These are phyloP conservation scores for Coniosporium apollinis DNA, from an alignment of 495 filamentous ascomycete genomes.

Conservation along the genomic window DNA sequence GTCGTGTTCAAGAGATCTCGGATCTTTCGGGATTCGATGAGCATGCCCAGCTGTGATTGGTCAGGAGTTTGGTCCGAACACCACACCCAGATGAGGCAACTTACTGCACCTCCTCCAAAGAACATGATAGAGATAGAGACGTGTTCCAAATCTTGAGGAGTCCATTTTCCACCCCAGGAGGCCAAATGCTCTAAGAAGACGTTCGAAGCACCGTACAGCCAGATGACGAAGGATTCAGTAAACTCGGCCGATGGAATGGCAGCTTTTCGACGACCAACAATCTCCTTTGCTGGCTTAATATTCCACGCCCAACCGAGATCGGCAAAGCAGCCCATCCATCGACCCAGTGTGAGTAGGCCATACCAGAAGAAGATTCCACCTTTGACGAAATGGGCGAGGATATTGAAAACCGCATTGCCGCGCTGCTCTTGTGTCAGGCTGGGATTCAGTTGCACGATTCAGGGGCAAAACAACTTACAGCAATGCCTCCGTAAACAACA, in stretches of 20 bases:
- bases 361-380: constrained; percentile 97
- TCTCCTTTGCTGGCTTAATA: constrained; percentile 44
- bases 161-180: constrained; percentile 52
- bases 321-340: constrained; percentile 80
- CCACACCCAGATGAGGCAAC: constrained; percentile 20
- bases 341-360: constrained; percentile 71
- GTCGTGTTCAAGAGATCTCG: constrained; percentile 55
- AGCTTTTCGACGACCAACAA: constrained; percentile 41
- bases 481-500: constrained; percentile 54
- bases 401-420: constrained; percentile 53
- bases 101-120: constrained; percentile 84
- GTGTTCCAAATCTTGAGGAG: constrained; percentile 72
- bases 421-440: constrained; percentile 29
- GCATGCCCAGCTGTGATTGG: constrained; percentile 67
- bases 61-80: constrained; percentile 8
- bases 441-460: constrained; percentile 3
- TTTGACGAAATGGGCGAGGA: constrained; percentile 87
- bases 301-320: constrained; percentile 97
- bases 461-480: constrained; percentile 30
- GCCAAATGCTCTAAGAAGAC: constrained; percentile 84
- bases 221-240: constrained; percentile 75
- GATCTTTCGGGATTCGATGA: constrained; percentile 64
- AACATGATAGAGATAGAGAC: constrained; percentile 87
- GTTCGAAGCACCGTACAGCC: constrained; percentile 74
- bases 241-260: constrained; percentile 71